Conservation (phyloP, 768 basidiomycete genomes). For the Zangia roseola region DNA sequence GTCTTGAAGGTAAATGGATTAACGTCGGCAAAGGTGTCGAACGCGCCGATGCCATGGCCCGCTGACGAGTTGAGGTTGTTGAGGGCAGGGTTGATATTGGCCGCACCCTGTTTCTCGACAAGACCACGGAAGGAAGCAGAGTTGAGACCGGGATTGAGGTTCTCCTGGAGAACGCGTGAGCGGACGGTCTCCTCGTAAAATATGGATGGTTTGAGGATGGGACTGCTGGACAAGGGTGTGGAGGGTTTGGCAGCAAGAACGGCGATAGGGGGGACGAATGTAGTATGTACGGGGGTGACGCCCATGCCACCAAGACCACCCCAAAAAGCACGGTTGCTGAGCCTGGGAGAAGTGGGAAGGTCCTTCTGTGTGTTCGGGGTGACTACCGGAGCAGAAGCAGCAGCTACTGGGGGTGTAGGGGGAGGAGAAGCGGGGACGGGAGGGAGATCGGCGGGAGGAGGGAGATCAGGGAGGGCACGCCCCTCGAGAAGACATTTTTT, state of each 20-base stretch:
- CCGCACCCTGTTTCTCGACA: slow-evolving; percentile 33
- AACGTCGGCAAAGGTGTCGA: slow-evolving; percentile 76
- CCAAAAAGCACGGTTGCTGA: slow-evolving; percentile 66
- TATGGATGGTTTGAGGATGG: slow-evolving; percentile 31
- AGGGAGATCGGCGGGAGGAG: slow-evolving; percentile 44
- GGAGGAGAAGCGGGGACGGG: slow-evolving; percentile 44
- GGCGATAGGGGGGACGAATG: slow-evolving; percentile 72
- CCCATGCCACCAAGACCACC: slow-evolving; percentile 71
- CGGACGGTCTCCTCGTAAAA: slow-evolving; percentile 31
- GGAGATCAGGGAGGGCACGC: slow-evolving; percentile 48
- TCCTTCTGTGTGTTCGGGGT: slow-evolving; percentile 80
- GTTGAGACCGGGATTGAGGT: slow-evolving; percentile 30
- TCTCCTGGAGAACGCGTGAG: slow-evolving; percentile 21
- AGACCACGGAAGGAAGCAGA: slow-evolving; percentile 7
- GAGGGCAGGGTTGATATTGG: slow-evolving; percentile 30
- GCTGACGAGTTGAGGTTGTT: slow-evolving; percentile 25
- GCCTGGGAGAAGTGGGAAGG: slow-evolving; percentile 59
- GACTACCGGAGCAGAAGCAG: slow-evolving; percentile 36
- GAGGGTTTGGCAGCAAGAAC: slow-evolving; percentile 29
- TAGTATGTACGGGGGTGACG: slow-evolving; percentile 81
- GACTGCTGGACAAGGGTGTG: slow-evolving; percentile 19
- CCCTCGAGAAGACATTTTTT: slow-evolving; percentile 75
- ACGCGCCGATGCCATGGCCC: slow-evolving; percentile 40
- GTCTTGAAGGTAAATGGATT: slow-evolving; percentile 88
- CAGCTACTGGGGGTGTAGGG: slow-evolving; percentile 13